phyloP scores from a whole-genome alignment of 305 asterid genomes.

The Fraxinus angustifolia region DNA sequence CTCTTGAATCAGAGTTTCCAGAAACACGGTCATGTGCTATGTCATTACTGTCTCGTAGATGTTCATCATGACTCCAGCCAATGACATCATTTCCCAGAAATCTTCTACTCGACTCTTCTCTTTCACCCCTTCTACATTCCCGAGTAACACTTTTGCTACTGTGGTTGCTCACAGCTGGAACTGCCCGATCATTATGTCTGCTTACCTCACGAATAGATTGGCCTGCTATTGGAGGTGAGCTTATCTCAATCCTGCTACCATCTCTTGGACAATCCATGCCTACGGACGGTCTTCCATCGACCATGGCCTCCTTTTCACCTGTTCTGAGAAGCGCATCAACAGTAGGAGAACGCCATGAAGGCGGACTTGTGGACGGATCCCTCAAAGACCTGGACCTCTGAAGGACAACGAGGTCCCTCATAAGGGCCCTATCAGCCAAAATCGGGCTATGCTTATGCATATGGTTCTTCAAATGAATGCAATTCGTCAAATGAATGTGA shows the following conservation, averaged over 20 bases:
- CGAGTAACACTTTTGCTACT: conserved; percentile 43
- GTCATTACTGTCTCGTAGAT: conserved; percentile 28
- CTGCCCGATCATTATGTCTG: conserved; percentile 32
- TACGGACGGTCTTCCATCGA: conserved; percentile 55
- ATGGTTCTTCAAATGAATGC: conserved; percentile 96
- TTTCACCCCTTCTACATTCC: conserved; percentile 42
- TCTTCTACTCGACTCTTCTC: conserved; percentile 45
- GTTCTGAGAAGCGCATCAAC: conserved; percentile 45
- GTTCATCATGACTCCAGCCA: conserved; percentile 32
- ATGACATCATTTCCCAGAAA: conserved; percentile 32
- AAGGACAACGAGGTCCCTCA: conserved; percentile 84
- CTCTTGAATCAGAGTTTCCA: conserved; percentile 46
- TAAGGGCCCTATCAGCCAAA: conserved; percentile 65
- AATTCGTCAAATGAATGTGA: conserved; percentile 91
- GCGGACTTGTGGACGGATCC: conserved; percentile 91
- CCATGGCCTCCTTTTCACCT: conserved; percentile 47
- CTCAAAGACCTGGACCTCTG: conserved; percentile 89
- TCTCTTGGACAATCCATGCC: conserved; percentile 42
- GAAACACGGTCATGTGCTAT: conserved; percentile 33
- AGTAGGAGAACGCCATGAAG: conserved; percentile 79
- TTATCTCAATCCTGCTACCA: conserved; percentile 37
- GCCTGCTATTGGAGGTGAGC: conserved; percentile 42
- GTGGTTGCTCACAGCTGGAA: conserved; percentile 31
- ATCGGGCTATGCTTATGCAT: conserved; percentile 93
- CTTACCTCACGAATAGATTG: conserved; percentile 28